These are phyloP conservation scores for Xylaria cubensis DNA, from an alignment of 495 filamentous ascomycete species.

Conservation along the genomic window DNA sequence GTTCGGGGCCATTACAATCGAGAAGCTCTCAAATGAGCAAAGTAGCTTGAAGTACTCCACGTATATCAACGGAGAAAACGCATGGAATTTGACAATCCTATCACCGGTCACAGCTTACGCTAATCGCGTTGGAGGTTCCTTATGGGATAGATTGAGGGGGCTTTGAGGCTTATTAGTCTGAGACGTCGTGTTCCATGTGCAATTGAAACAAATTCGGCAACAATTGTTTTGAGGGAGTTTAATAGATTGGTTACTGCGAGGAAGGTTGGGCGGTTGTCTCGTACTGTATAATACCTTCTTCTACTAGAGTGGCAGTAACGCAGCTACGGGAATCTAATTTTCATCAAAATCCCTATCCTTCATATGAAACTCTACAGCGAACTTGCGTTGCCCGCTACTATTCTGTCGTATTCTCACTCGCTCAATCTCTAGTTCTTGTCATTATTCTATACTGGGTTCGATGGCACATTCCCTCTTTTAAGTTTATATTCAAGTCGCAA, in stretches of 20 bases:
- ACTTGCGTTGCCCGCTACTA: not conserved
- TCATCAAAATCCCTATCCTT: not conserved
- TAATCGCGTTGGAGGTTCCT: slow-evolving; percentile 40
- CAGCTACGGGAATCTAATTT: not conserved
- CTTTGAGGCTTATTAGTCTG: slow-evolving; percentile 14
- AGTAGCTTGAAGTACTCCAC: slow-evolving; percentile 79
- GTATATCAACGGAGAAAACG: slow-evolving; percentile 78
- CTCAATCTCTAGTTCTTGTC: not conserved
- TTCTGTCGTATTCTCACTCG: not conserved
- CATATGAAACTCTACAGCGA: too few species aligned
- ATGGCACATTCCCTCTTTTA: not conserved
- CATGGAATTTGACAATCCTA: slow-evolving; percentile 71
- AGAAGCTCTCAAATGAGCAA: slow-evolving; percentile 64
- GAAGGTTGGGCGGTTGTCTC: not conserved
- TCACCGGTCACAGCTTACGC: slow-evolving; percentile 50
- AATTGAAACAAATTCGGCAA: not conserved
- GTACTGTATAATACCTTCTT: not conserved
- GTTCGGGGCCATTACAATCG: slow-evolving; percentile 87
- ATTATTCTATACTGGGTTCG: not conserved
- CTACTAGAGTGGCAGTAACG: not conserved
- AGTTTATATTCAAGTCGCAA: not conserved
- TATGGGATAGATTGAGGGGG: slow-evolving; percentile 50
- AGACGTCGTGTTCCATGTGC: not conserved
- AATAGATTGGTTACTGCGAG: slow-evolving; percentile 9
- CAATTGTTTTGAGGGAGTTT: not conserved